Conservation (phyloP, 2,329 filamentous ascomycete species). For the Fusarium sororula region DNA sequence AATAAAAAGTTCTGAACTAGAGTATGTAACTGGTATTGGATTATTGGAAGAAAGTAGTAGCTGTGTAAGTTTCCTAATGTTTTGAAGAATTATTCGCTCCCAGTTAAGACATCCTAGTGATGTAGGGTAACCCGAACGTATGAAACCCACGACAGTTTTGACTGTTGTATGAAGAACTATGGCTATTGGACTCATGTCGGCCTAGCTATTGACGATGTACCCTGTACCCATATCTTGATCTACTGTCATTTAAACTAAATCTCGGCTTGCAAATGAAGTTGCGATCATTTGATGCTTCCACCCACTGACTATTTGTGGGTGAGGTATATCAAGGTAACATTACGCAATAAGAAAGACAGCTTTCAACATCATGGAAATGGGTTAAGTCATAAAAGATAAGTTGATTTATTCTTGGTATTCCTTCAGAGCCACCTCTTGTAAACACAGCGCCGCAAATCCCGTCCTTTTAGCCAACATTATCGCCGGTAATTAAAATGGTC, state of each 20-base stretch:
- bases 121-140: neutral
- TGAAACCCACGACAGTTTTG: too few relatives aligned
- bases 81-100: neutral
- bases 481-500: neutral
- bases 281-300: neutral
- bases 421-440: neutral
- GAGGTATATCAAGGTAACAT: neutral
- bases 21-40: too few relatives aligned
- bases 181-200: too few relatives aligned
- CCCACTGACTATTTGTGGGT: neutral
- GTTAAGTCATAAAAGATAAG: neutral
- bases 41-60: neutral
- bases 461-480: neutral
- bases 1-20: neutral
- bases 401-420: constrained; percentile 1
- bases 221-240: too few relatives aligned
- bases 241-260: neutral
- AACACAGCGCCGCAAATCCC: neutral
- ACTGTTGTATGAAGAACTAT: neutral
- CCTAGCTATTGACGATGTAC: neutral
- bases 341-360: neutral
- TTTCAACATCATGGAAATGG: neutral
- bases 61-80: rapidly evolving
- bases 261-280: neutral
- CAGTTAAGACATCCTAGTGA: neutral